Percentiles rank a stretch among this genome's conserved stretches.
Conservation (phyloP, 78 protist genomes). For the Parvularia atlantis region DNA sequence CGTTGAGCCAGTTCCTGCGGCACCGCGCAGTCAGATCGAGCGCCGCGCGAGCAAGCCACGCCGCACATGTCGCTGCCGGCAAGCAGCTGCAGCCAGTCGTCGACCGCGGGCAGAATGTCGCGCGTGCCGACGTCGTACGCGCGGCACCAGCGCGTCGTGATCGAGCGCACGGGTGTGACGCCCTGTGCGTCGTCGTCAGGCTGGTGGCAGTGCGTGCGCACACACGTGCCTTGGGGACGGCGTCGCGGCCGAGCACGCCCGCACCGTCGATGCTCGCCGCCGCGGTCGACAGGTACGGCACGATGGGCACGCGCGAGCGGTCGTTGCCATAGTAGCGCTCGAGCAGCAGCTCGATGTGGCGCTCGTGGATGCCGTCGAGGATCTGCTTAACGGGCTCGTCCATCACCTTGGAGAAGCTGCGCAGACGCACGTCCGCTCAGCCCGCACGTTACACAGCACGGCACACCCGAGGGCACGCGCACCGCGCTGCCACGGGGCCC, state of each 20-base stretch:
- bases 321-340: neutral
- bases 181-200: too few species aligned
- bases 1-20: too few species aligned
- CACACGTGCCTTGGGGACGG: neutral
- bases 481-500: slow-evolving; percentile 49
- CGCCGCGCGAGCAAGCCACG: too few species aligned
- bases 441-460: too few species aligned
- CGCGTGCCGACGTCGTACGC: too few species aligned
- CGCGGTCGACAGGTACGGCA: slow-evolving; percentile 16
- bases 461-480: neutral
- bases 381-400: slow-evolving; percentile 46
- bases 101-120: neutral
- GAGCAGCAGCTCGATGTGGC: neutral
- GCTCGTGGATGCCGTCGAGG: slow-evolving; percentile 14
- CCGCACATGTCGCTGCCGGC: neutral
- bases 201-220: neutral
- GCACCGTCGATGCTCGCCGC: too few species aligned
- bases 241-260: neutral
- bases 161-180: too few species aligned
- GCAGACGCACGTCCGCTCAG: too few species aligned
- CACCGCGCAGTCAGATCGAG: too few species aligned
- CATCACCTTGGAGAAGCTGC: neutral
- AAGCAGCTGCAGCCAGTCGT: neutral
- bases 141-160: too few species aligned
- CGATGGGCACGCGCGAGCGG: neutral